Conservation (phyloP, 2,329 filamentous ascomycete species). For the Fusarium multiceps region DNA sequence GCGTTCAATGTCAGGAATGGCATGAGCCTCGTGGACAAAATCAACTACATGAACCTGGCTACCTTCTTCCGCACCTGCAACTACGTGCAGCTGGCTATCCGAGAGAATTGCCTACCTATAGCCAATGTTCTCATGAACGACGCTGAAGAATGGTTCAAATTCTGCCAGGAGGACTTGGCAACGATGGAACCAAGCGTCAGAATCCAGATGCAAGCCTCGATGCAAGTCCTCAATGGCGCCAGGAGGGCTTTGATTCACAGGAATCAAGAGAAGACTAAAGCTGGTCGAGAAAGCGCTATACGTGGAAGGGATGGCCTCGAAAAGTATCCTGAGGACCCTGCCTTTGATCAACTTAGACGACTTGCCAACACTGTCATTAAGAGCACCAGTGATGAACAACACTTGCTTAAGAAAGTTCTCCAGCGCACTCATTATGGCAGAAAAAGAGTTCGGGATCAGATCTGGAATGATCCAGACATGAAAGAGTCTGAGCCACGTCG, state of each 20-base stretch:
- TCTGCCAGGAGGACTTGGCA: conserved; percentile 12
- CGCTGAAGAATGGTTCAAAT: conserved; percentile 10
- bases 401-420: neutral
- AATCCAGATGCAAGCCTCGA: conserved; percentile 8
- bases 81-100: conserved; percentile 24
- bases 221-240: conserved; percentile 18
- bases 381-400: neutral
- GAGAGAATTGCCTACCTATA: neutral
- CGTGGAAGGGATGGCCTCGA: neutral
- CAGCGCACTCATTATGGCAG: too few species aligned
- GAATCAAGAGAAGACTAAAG: neutral
- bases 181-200: conserved; percentile 27
- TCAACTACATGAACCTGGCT: conserved; percentile 33
- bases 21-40: conserved; percentile 19
- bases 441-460: neutral
- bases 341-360: conserved; percentile 8
- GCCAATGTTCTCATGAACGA: conserved; percentile 15
- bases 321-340: neutral
- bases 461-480: neutral
- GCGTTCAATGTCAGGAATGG: neutral
- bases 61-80: conserved; percentile 32
- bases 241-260: neutral
- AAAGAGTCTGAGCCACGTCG: neutral
- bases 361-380: neutral
- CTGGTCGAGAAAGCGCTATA: neutral